Percentiles rank a stretch among this genome's conserved stretches.
Conservation (phyloP, 1,139 yeast genomes). For the Meyerozyma carpophila region DNA sequence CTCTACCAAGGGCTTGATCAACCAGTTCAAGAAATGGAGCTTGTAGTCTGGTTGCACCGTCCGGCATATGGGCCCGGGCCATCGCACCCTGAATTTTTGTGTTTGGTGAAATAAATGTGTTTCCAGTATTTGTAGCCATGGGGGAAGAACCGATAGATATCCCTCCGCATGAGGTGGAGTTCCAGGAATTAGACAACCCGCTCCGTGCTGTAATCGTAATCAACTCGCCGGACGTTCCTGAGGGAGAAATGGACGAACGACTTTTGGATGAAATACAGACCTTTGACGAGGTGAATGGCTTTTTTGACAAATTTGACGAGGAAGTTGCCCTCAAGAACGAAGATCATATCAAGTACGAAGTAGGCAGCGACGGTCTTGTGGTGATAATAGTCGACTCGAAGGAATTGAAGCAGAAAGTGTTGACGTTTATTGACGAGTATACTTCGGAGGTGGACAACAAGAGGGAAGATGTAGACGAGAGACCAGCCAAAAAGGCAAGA, state of each 20-base stretch:
- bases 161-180: constrained; percentile 11
- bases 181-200: constrained; percentile 38
- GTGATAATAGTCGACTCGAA: constrained; percentile 47
- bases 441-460: constrained; percentile 8
- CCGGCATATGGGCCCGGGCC: constrained; percentile 1
- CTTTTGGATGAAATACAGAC: constrained; percentile 40
- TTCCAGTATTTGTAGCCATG: constrained; percentile 4
- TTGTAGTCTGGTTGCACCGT: not conserved
- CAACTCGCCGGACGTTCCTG: constrained; percentile 31
- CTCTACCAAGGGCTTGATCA: constrained; percentile 86
- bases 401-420: constrained; percentile 25
- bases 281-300: constrained; percentile 47
- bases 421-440: constrained; percentile 34
- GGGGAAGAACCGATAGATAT: constrained; percentile 7
- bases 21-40: constrained; percentile 91
- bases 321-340: constrained; percentile 61
- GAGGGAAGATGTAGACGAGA: constrained; percentile 8
- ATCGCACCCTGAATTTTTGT: constrained; percentile 1
- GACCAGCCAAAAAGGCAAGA: constrained; percentile 1
- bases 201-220: constrained; percentile 36
- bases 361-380: constrained; percentile 67
- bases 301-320: constrained; percentile 60
- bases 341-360: constrained; percentile 63
- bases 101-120: constrained; percentile 1
- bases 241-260: constrained; percentile 52